Percentiles rank a stretch among this genome's conserved stretches.
Conservation (phyloP, 768 basidiomycete species). For the Naematelia encephala region DNA sequence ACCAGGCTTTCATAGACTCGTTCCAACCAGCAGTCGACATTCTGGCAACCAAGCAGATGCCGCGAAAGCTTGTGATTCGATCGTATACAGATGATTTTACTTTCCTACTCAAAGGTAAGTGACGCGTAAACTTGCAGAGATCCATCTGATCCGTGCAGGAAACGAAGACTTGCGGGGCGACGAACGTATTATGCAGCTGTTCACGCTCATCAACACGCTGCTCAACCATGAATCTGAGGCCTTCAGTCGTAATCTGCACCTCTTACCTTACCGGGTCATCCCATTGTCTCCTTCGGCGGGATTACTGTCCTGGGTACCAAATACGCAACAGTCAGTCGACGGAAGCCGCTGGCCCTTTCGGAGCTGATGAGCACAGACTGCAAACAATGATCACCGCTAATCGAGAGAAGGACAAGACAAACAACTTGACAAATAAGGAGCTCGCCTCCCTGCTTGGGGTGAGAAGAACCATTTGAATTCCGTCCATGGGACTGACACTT, state of each 20-base stretch:
- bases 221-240: conserved; percentile 45
- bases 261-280: conserved; percentile 44
- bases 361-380: conserved; percentile 20
- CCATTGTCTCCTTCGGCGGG: conserved; percentile 45
- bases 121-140: not conserved
- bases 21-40: conserved; percentile 44
- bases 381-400: conserved; percentile 42
- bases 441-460: conserved; percentile 46
- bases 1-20: conserved; percentile 45
- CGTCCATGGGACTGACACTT: too few relatives aligned
- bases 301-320: conserved; percentile 44
- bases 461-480: too few relatives aligned
- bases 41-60: conserved; percentile 43
- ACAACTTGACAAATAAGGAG: conserved; percentile 39
- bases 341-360: not conserved
- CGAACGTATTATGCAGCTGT: conserved; percentile 51
- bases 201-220: conserved; percentile 46
- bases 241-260: conserved; percentile 44
- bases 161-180: conserved; percentile 47
- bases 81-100: conserved; percentile 33
- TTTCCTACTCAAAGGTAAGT: conserved; percentile 47
- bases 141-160: conserved; percentile 14
- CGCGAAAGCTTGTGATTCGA: conserved; percentile 42
- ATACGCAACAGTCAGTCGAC: conserved; percentile 43
- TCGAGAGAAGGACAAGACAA: conserved; percentile 35